These are phyloP conservation scores for Dioszegia crocea DNA, from an alignment of 768 basidiomycete species.

Conservation along the genomic window DNA sequence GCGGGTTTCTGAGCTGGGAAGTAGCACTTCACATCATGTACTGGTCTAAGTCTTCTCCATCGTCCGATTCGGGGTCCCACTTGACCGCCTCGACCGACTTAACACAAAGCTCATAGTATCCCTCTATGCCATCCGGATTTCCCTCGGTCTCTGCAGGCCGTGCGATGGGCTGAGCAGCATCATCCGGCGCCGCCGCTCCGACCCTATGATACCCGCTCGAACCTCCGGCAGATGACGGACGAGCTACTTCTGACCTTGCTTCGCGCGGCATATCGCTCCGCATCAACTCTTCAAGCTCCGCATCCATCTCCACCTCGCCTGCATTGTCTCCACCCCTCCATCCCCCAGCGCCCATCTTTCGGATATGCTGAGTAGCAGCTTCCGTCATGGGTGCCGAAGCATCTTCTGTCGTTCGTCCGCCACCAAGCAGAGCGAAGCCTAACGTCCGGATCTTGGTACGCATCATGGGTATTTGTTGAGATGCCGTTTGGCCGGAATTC, in stretches of 20 bases:
- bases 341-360: slow-evolving; percentile 24
- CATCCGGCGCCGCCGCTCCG: neutral
- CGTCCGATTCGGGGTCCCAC: slow-evolving; percentile 40
- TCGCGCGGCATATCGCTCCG: slow-evolving; percentile 11
- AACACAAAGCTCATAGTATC: slow-evolving; percentile 75
- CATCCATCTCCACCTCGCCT: slow-evolving; percentile 22
- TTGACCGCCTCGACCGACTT: slow-evolving; percentile 78
- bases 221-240: neutral
- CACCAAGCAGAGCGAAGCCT: slow-evolving; percentile 82
- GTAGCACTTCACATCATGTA: neutral
- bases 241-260: neutral
- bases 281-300: slow-evolving; percentile 26
- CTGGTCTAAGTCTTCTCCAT: slow-evolving; percentile 8
- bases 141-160: neutral
- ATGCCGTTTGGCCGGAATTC: slow-evolving; percentile 55
- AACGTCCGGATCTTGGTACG: slow-evolving; percentile 70
- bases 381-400: neutral
- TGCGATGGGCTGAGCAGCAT: neutral
- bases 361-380: slow-evolving; percentile 12
- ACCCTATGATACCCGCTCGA: slow-evolving; percentile 27
- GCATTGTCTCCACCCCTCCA: slow-evolving; percentile 20
- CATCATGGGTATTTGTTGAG: slow-evolving; percentile 67
- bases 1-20: slow-evolving; percentile 28
- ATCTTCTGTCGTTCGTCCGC: slow-evolving; percentile 57
- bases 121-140: slow-evolving; percentile 49